Evolutionary conservation across 805 yeast species (phyloP).

Genomic region (Candida broadrunensis): DNA sequence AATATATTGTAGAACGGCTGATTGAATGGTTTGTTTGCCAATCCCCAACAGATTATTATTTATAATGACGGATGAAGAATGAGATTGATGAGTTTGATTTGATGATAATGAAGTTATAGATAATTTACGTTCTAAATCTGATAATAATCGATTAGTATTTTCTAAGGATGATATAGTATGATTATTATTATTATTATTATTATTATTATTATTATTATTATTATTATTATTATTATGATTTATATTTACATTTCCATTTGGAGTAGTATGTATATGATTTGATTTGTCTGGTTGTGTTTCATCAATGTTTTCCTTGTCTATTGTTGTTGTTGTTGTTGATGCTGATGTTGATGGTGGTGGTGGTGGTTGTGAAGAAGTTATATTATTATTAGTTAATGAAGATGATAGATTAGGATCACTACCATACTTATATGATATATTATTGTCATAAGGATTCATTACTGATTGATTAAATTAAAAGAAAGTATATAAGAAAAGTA

Average conservation of each 20-base stretch:
- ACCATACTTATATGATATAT: neutral
- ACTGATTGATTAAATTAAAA: too few species aligned
- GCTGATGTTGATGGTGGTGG: too few species aligned
- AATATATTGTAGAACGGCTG: slow-evolving; percentile 34
- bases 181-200: neutral
- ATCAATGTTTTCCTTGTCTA: too few species aligned
- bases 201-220: neutral
- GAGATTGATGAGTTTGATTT: slow-evolving; percentile 8
- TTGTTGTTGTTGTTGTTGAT: too few species aligned
- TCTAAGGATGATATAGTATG: slow-evolving; percentile 15
- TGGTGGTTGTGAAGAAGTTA: neutral
- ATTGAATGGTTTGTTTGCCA: slow-evolving; percentile 21
- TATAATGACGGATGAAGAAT: slow-evolving; percentile 11
- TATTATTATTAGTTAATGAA: neutral
- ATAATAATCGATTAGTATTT: slow-evolving; percentile 23
- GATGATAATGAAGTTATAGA: slow-evolving; percentile 20
- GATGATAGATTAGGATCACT: neutral
- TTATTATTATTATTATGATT: neutral
- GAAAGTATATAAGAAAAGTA: too few species aligned
- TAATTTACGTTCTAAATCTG: slow-evolving; percentile 34
- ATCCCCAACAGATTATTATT: slow-evolving; percentile 5
- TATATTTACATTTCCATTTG: too few species aligned
- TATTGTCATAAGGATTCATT: neutral
- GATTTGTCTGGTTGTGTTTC: too few species aligned
- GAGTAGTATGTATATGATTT: too few species aligned